Evolutionary conservation across 495 filamentous ascomycete species (phyloP), one percentile per base, ranked within the genome.

Genomic region (Tuber melanosporum): DNA sequence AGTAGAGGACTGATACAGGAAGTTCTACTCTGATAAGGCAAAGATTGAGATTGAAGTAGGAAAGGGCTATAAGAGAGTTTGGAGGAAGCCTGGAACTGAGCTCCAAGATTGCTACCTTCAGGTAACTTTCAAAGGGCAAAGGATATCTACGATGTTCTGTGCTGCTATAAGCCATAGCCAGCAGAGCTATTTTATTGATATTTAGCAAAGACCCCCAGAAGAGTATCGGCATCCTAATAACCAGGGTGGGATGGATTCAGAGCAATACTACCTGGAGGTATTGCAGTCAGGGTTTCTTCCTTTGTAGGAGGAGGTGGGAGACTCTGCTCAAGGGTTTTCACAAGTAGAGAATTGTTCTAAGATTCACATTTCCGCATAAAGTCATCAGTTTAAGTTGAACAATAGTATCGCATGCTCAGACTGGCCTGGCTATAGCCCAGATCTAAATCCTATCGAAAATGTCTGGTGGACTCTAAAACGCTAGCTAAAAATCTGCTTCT

Each of bases 21-120:
- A 22, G 7, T 57, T 76, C 26, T 76, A 52, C 62, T 72, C 74
- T 26, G 46, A 76, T 72, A 36, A 72, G 39, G 71, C 41, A 43
- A 72, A 43, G 3, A 8, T 76, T 44, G 74, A 76, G 14, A 72
- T 14, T n/a, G 26, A 69, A 17, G 4, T 15, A 22, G 69, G 70
- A 19, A 70, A 46, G 10, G 8, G 41, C 5, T 45, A 74, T 69
- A 36, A 44, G 22, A 22, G 20, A 9, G 42, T 74, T 10, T 20
- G 36, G 20, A 2, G 57, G 22, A 70, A 70, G 46, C 52, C 14
- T 32, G 52, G 39, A 32, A 70, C 52, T 19, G 41, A 74, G 52
- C 57, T 74, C 12, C 41, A 70, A 70, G 42, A 70, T 45, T 39
- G 7, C 3, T 66, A 74, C n/a, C 66, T 70, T 44, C 45, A 20